Percentiles rank a stretch among this genome's conserved stretches.
Conservation (phyloP, 1,284 basidiomycete species). For the Tranzscheliella williamsii region DNA sequence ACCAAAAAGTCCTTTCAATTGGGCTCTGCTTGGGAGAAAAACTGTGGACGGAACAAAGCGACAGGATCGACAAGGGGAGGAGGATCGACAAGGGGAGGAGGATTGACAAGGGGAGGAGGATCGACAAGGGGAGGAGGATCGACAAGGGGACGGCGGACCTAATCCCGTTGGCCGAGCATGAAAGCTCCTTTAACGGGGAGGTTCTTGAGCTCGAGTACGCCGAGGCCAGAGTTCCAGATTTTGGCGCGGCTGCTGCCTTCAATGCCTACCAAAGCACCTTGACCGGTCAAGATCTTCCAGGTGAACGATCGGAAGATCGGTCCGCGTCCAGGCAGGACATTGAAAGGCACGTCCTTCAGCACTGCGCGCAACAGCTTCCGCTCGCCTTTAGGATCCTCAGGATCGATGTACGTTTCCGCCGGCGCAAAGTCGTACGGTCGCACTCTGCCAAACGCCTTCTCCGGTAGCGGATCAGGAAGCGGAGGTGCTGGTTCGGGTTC, state of each 20-base stretch:
- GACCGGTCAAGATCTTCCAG: constrained; percentile 52
- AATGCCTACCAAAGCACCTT: constrained; percentile 51
- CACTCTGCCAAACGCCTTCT: constrained; percentile 50
- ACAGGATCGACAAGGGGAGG: too few species aligned
- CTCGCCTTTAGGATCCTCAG: constrained; percentile 38
- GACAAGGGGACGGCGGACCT: not conserved
- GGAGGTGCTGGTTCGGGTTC: constrained; percentile 43
- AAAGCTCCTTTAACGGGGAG: constrained; percentile 55
- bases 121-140: not conserved
- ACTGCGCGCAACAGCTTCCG: constrained; percentile 44
- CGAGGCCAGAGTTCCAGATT: constrained; percentile 56
- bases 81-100: too few species aligned
- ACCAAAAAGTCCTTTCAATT: too few species aligned
- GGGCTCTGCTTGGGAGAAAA: too few species aligned
- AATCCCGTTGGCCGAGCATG: constrained; percentile 41
- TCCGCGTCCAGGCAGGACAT: constrained; percentile 41
- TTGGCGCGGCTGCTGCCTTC: constrained; percentile 46
- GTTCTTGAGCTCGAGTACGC: constrained; percentile 37
- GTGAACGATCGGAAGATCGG: constrained; percentile 47
- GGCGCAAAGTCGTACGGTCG: constrained; percentile 47
- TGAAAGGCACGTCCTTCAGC: constrained; percentile 53
- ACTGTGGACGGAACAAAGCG: not conserved
- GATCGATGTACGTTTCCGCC: constrained; percentile 44
- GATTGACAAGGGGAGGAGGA: too few species aligned
- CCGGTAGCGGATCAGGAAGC: constrained; percentile 47